Conservation (phyloP, 176 grass and related monocot species). For the Zea luxurians region DNA sequence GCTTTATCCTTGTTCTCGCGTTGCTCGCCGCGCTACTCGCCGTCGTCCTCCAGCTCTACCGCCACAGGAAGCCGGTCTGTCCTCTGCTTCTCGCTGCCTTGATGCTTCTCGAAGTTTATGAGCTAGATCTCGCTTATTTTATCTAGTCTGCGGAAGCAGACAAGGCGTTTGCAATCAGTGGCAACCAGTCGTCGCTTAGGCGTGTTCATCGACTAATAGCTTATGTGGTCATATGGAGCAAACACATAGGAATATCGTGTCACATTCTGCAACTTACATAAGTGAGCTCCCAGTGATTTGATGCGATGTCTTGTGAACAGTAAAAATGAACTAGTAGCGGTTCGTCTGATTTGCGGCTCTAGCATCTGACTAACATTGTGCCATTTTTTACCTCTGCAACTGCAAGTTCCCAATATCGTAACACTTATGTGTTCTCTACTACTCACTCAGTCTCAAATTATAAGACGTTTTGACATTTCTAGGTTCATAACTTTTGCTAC, state of each 20-base stretch:
- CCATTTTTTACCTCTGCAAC: background rate
- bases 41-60: constrained; percentile 59
- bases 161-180: background rate
- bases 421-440: background rate
- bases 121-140: constrained; percentile 11
- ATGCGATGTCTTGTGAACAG: background rate
- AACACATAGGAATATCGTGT: background rate
- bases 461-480: too few relatives aligned
- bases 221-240: background rate
- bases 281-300: background rate
- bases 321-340: background rate
- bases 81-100: constrained; percentile 8
- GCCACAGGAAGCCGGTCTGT: constrained; percentile 54
- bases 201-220: background rate
- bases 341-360: background rate
- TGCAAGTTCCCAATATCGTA: constrained; percentile 16
- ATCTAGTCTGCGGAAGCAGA: background rate
- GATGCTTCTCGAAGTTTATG: background rate
- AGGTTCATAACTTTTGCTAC: too few relatives aligned
- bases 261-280: background rate
- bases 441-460: background rate
- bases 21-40: constrained; percentile 44
- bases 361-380: background rate
- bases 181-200: background rate
- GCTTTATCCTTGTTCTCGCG: constrained; percentile 44